Evolutionary conservation across 495 filamentous ascomycete genomes (phyloP), one percentile per base, ranked within the genome.

Genomic region (Aspergillus egyptiacus): DNA sequence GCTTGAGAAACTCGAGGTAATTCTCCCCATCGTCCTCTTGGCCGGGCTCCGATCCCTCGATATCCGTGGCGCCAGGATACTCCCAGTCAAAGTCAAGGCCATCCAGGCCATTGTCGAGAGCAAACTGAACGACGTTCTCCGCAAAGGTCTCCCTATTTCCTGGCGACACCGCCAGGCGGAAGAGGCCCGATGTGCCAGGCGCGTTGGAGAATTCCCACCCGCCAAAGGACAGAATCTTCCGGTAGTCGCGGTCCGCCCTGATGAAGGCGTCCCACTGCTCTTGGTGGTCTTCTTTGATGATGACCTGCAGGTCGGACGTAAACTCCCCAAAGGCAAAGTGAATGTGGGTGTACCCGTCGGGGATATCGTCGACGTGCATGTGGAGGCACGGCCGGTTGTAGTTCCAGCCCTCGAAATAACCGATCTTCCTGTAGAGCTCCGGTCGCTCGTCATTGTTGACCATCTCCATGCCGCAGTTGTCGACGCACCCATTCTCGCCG

Each of bases 191-290:
- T 1, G 69, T 69, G 13, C 33, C 36, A 3, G 48, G 43, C 19
- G 62, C 55, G 1, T 72, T 75, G 1, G 63, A 71, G 46, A 71
- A 74, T 0, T 30, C 53, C 73, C 73, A 76, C 2, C 72, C 73
- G 17, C 72, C 73, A 46, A 77, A 60, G 0, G 66, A 67, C 6
- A 74, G 5, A 17, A 77, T 65, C 28, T 31, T 31, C 28, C 28
- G 28, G 28, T 31, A 31, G 28, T 31, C 28, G 9, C 28, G 28
- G 28, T 31, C 28, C 28, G 28, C 28, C 8, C 28, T 31, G 28
- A 31, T 6, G 9, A 31, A 31, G 28, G 28, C 10, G 51, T 56
- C 48, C 70, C 68, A 6, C 56, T 28, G 7, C 37, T 55, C 7
- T 17, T 44, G 25, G 64, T 45, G 33, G 13, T 51, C 30, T 11